Percentiles rank a stretch among this genome's conserved stretches.
These are phyloP conservation scores for Leccinum fallax DNA, from an alignment of 1,284 basidiomycete species.

Conservation along the genomic window DNA sequence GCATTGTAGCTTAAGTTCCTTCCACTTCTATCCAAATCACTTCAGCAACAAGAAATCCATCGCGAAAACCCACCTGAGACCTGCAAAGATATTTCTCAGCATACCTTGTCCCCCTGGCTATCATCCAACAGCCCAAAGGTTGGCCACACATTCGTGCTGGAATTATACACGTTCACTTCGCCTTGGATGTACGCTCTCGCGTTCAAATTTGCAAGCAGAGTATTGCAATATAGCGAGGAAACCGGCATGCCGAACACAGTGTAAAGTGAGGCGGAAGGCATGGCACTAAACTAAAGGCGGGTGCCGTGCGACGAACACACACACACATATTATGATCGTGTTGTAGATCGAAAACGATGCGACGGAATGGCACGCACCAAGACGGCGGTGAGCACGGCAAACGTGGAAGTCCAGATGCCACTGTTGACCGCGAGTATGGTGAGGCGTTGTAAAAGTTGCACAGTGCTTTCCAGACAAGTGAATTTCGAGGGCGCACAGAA, in stretches of 20 bases:
- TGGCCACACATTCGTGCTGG: background rate
- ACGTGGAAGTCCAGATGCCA: conserved; percentile 18
- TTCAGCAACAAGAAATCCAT: background rate
- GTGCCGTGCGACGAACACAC: background rate
- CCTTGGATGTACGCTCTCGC: background rate
- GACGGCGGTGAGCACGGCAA: conserved; percentile 10
- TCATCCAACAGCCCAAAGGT: background rate
- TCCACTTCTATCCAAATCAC: background rate
- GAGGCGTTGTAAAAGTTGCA: conserved; percentile 12
- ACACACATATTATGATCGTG: background rate
- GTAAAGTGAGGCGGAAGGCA: background rate
- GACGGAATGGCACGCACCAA: conserved; percentile 9
- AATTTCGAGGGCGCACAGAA: background rate
- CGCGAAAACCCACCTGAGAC: background rate
- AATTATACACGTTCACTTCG: background rate
- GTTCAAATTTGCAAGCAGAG: background rate
- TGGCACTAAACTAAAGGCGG: background rate
- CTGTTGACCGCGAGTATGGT: conserved; percentile 21
- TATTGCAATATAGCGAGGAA: background rate
- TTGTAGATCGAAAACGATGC: background rate
- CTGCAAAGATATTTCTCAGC: background rate
- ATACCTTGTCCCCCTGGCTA: too few relatives aligned
- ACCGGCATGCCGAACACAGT: background rate
- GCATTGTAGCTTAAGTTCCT: background rate
- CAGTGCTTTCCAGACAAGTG: conserved; percentile 4